Conservation (phyloP, 1,284 basidiomycete species). For the Ceratobasidium theobromae region DNA sequence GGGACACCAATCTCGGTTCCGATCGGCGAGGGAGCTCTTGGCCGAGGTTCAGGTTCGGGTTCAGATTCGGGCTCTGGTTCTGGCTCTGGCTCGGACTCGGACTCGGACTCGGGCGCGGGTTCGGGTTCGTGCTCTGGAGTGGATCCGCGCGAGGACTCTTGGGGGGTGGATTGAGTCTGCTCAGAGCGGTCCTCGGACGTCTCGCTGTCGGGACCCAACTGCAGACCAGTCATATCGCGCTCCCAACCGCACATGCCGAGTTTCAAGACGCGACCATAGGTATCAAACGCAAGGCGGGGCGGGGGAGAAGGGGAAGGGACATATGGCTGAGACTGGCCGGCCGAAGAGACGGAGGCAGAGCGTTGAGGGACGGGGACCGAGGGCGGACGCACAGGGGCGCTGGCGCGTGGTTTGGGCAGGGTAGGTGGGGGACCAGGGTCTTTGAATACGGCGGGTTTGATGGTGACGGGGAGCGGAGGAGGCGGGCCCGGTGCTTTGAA, state of each 20-base stretch:
- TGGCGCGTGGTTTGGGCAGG: not conserved
- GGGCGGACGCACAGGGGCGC: not conserved
- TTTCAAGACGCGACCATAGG: conserved; percentile 1
- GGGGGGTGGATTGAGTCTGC: not conserved
- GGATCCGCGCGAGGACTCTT: not conserved
- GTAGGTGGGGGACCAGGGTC: not conserved
- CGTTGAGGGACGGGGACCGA: not conserved
- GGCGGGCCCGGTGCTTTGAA: not conserved
- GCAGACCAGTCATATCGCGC: not conserved
- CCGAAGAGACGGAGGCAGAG: not conserved
- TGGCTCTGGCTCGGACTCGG: not conserved
- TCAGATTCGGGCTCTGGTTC: not conserved
- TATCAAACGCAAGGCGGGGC: conserved; percentile 11
- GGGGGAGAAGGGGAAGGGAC: conserved; percentile 12
- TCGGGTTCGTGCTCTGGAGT: not conserved
- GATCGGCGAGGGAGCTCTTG: not conserved
- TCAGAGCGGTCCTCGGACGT: not conserved
- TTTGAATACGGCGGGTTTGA: too few species aligned
- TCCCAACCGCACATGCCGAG: conserved; percentile 21
- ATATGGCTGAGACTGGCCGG: not conserved
- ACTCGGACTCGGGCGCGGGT: too few species aligned
- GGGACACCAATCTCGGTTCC: not conserved
- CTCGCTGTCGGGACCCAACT: not conserved
- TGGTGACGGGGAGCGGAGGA: not conserved
- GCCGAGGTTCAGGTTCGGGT: not conserved